Evolutionary conservation across 1,284 basidiomycete species (phyloP), one percentile per base, ranked within the genome.

Genomic region (Fomitopsis palustris): DNA sequence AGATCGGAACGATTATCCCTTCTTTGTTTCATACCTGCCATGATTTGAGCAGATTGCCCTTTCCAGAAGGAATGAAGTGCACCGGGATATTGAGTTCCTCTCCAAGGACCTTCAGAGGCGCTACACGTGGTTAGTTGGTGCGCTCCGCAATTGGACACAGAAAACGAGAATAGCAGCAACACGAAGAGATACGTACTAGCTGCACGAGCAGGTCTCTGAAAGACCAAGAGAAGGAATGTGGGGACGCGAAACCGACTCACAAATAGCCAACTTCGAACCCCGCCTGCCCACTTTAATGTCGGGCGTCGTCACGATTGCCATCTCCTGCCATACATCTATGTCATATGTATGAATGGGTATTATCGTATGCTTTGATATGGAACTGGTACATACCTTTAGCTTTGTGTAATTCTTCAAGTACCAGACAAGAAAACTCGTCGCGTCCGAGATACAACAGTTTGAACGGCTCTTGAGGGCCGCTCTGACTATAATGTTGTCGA

Each of bases 401-500:
- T 35, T 72, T 65, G 61, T 84, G 73, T 2, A 90, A 69, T 58
- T 82, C 74, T 39, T 79, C 66, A 27, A 91, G 73, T 1, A 89
- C 83, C 14, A 74, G 66, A 65, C 85, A 87, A 1, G 88, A 90
- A 69, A 90, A 90, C 62, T 86, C 81, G 68, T 90, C 88, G n/a
- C 86, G 82, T 54, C 88, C 88, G 64, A 89, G 77, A 69, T 88
- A 90, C 6, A 91, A 76, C 53, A 91, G 77, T 25, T 79, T 78
- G 70, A 82, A 85, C 33, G 0, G 29, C 8, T 52, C 49, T 55
- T 52, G 19, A 58, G 58, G n/a, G 54, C 12, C 10, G 45, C 37
- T 35, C 33, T 35, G 49, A 14, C 21, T 33, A n/a, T 51, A 19
- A 17, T 37, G 29, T 6, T 9, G 14, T 21, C 45, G 45, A 3